Percentiles rank a stretch among this genome's conserved stretches.
phyloP scores from a whole-genome alignment of 306 rosid species.

The Comarum palustre region DNA sequence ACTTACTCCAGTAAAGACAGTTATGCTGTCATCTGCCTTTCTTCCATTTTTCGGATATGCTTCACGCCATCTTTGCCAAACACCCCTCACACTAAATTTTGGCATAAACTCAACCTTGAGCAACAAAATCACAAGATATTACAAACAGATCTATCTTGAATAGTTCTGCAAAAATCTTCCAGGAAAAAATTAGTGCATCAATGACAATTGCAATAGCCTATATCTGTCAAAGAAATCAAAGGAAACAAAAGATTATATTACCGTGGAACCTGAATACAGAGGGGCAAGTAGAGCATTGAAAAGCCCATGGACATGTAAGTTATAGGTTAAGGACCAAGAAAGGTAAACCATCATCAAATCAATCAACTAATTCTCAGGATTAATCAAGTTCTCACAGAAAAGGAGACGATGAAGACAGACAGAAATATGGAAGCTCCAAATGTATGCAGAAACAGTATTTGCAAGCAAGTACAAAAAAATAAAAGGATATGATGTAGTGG shows the following conservation, averaged over 20 bases:
- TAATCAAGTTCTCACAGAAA: neutral
- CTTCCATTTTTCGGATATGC: slow-evolving; percentile 67
- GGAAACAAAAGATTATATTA: slow-evolving; percentile 29
- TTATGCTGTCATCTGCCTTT: slow-evolving; percentile 53
- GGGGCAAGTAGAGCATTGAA: slow-evolving; percentile 92
- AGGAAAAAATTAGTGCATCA: neutral
- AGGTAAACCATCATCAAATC: slow-evolving; percentile 23
- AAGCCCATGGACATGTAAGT: slow-evolving; percentile 86
- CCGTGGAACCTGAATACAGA: slow-evolving; percentile 82
- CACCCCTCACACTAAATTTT: slow-evolving; percentile 85
- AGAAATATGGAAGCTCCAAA: neutral
- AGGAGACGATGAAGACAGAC: neutral
- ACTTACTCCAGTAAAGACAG: slow-evolving; percentile 92
- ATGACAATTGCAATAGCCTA: slow-evolving; percentile 8
- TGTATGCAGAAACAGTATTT: slow-evolving; percentile 6
- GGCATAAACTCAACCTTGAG: slow-evolving; percentile 94
- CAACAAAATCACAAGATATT: slow-evolving; percentile 29
- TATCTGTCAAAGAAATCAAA: neutral
- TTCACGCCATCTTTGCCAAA: slow-evolving; percentile 96
- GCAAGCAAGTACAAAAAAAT: slow-evolving; percentile 13
- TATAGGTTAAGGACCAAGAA: slow-evolving; percentile 51
- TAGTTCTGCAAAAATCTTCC: slow-evolving; percentile 22
- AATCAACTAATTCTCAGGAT: neutral
- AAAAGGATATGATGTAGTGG: slow-evolving; percentile 95
- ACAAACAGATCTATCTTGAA: slow-evolving; percentile 12